phyloP scores from a whole-genome alignment of 176 grass and related monocot genomes.

The Oryza officinalis region DNA sequence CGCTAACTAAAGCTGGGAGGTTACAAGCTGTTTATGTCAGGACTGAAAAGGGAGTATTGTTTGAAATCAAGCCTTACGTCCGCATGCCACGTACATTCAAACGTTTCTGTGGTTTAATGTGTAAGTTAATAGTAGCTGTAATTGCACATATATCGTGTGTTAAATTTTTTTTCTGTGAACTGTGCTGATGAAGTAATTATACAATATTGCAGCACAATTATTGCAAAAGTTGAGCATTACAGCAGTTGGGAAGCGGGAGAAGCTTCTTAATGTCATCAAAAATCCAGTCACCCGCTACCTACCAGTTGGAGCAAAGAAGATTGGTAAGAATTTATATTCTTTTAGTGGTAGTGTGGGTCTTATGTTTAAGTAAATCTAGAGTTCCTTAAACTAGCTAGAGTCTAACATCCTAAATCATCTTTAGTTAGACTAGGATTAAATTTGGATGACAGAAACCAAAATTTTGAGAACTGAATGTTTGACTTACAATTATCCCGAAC shows the following conservation, averaged over 20 bases:
- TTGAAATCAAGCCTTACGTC: conserved; percentile 96
- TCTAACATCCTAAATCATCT: neutral
- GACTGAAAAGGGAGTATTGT: conserved; percentile 91
- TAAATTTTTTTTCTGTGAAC: neutral
- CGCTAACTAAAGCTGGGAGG: conserved; percentile 89
- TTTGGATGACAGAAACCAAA: neutral
- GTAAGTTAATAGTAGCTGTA: conserved; percentile 54
- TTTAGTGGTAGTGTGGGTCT: neutral
- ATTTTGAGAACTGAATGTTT: neutral
- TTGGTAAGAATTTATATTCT: conserved; percentile 54
- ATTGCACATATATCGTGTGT: neutral
- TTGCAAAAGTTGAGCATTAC: conserved; percentile 97
- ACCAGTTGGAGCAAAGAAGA: conserved; percentile 75
- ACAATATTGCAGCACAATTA: conserved; percentile 69
- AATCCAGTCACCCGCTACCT: conserved; percentile 88
- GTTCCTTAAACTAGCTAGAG: neutral
- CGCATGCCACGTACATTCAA: conserved; percentile 91
- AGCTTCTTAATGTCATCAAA: conserved; percentile 96
- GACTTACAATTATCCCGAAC: no score
- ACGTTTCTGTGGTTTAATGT: conserved; percentile 87
- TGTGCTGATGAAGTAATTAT: conserved; percentile 20
- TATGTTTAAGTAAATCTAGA: neutral
- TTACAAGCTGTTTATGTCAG: conserved; percentile 91
- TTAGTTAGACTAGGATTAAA: neutral
- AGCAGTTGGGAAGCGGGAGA: conserved; percentile 85